Evolutionary conservation across 148 eudicot species (phyloP), one percentile per base, ranked within the genome.

Genomic region (Vaccinium myrtillus): DNA sequence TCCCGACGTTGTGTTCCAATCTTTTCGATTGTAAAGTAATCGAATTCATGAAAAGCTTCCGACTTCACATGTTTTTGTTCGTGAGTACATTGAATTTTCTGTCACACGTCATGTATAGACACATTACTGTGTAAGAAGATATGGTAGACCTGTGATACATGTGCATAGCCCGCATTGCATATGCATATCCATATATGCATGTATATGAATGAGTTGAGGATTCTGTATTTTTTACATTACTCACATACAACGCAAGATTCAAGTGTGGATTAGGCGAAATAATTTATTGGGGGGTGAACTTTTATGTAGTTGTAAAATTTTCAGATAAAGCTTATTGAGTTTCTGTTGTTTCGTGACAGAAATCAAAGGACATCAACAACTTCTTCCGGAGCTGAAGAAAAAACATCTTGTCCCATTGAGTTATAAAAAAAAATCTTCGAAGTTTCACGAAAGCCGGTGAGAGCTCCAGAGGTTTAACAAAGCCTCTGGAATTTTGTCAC

Each of bases 311-410:
- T 43, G 46, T 43, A 5, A 43, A 43, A 43, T 7, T 2, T 8
- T 59, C 27, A 19, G 3, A 4, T 80, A 36, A 77, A 19, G 50
- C 5, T 63, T 39, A 11, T 27, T 51, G 30, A 11, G 43, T 0
- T 73, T 65, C 10, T 80, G 2, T 85, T 80, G 19, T 81, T 70
- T 23, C 46, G 61, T 50, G 75, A 73, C 56, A 61, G 32, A 73
- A 59, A 75, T 48, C 8, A 27, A 56, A 55, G 39, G 71, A 9
- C 70, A 25, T n/a, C 8, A 58, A 3, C 27, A 46, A 53, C 77
- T 15, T 48, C 15, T 48, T 50, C 75, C 19, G 61, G 77, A 49
- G 76, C 61, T 79, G 36, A 48, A 51, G 77, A 43, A 59, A 78
- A 11, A 8, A 43, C 7, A 75, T 4, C 11, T 74, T 46, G n/a